Conservation (phyloP, 805 yeast species). For the Scheffersomyces stipitis region DNA sequence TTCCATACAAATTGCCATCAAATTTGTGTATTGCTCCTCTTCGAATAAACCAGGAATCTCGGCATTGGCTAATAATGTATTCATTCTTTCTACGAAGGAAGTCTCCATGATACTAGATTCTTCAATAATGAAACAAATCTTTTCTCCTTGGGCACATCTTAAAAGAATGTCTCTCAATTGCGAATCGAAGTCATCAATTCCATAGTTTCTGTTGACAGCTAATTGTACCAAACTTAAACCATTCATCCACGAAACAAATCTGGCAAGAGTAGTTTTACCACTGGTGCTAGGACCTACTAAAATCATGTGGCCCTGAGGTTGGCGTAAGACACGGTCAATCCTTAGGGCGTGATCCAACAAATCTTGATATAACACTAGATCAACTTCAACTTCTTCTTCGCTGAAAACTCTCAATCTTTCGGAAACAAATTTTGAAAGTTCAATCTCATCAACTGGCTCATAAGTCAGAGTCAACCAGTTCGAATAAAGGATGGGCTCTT, state of each 20-base stretch:
- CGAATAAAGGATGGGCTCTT: conserved; percentile 62
- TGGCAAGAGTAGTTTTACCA: conserved; percentile 74
- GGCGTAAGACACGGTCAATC: conserved; percentile 78
- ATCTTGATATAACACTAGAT: conserved; percentile 65
- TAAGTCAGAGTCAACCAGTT: conserved; percentile 73
- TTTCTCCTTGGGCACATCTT: conserved; percentile 52
- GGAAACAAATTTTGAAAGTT: conserved; percentile 52
- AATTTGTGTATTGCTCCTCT: conserved; percentile 59
- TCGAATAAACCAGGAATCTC: conserved; percentile 89
- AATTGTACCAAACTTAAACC: conserved; percentile 66
- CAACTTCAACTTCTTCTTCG: conserved; percentile 71
- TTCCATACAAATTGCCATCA: conserved; percentile 57
- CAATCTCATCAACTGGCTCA: conserved; percentile 49
- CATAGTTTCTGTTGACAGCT: conserved; percentile 52
- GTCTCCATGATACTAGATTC: conserved; percentile 77
- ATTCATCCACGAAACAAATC: conserved; percentile 90
- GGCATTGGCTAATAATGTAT: conserved; percentile 87
- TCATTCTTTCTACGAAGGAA: conserved; percentile 86
- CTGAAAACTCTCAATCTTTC: conserved; percentile 69
- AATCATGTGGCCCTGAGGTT: conserved; percentile 88
- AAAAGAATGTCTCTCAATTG: conserved; percentile 55
- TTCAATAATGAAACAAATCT: conserved; percentile 71
- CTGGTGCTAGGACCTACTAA: conserved; percentile 79
- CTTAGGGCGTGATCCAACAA: conserved; percentile 72
- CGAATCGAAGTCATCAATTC: conserved; percentile 63